phyloP scores from a whole-genome alignment of 2,329 filamentous ascomycete species.

The Colletotrichum coccodes region DNA sequence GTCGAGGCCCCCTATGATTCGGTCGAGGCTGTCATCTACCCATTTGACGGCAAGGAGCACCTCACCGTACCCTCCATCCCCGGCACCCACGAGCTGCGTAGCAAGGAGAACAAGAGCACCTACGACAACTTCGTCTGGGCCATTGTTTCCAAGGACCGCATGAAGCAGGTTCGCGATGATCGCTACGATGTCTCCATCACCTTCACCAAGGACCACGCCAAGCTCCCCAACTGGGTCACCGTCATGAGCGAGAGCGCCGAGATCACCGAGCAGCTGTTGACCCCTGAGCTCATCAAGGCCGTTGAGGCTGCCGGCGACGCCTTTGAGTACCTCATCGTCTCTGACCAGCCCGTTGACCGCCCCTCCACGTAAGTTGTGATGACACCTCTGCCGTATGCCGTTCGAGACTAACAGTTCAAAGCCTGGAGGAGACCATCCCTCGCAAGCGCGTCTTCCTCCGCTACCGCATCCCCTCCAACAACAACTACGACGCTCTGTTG shows the following conservation, averaged over 20 bases:
- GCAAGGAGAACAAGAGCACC: slow-evolving; percentile 69
- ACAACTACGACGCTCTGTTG: slow-evolving; percentile 72
- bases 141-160: slow-evolving; percentile 92
- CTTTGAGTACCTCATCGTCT: slow-evolving; percentile 88
- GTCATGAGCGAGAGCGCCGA: slow-evolving; percentile 98
- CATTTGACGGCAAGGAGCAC: slow-evolving; percentile 92
- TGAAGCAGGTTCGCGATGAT: slow-evolving; percentile 90
- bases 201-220: slow-evolving; percentile 89
- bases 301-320: slow-evolving; percentile 81
- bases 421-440: slow-evolving; percentile 83
- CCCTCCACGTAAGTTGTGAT: slow-evolving; percentile 76
- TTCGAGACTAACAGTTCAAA: slow-evolving; percentile 46
- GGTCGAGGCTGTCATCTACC: slow-evolving; percentile 81
- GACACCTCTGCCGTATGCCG: not conserved
- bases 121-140: slow-evolving; percentile 97
- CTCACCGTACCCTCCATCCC: slow-evolving; percentile 76
- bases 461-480: slow-evolving; percentile 73
- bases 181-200: slow-evolving; percentile 96
- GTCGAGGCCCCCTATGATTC: slow-evolving; percentile 76
- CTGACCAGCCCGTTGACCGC: slow-evolving; percentile 89
- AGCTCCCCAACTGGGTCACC: slow-evolving; percentile 89
- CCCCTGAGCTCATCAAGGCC: slow-evolving; percentile 85
- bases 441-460: slow-evolving; percentile 89
- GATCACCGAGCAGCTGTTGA: slow-evolving; percentile 88
- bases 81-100: slow-evolving; percentile 65